Base-by-base conservation (phyloP, 2,329 filamentous ascomycete genomes). In the Pseudovirgaria hyperparasitica region DNA sequence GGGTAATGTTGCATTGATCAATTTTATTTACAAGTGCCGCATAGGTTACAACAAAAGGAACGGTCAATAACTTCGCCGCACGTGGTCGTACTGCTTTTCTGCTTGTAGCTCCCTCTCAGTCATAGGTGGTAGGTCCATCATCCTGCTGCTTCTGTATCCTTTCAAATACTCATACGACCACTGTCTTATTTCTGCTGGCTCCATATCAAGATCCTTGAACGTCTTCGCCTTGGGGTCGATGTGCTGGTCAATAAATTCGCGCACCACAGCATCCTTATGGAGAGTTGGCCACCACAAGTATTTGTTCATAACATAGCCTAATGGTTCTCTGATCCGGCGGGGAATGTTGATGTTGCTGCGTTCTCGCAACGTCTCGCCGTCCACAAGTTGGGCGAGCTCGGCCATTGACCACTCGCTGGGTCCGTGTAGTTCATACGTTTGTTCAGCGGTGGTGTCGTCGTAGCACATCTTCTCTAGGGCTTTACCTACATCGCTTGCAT, bases 31-130 rank as follows among this genome's bases (percentile, higher is more conserved):
- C n/a, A n/a, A n/a, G n/a, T n/a, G n/a, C n/a, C n/a, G n/a, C n/a
- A n/a, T n/a, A n/a, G n/a, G n/a, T n/a, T n/a, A n/a, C n/a, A n/a
- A n/a, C n/a, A n/a, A n/a, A n/a, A n/a, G n/a, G n/a, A n/a, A n/a
- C n/a, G n/a, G n/a, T n/a, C n/a, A n/a, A 54, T 92, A 82, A 50
- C 84, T 63, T 35, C n/a, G n/a, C n/a, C n/a, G n/a, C n/a, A 98
- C 86, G 56, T 98, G 90, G 55, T 96, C 63, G 56, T 92, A 98
- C 67, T 94, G 90, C 71, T 77, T 90, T 60, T 96, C 86, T 57
- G 96, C 86, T 45, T 72, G 70, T 70, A 76, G 90, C 68, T 98
- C 90, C 57, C 79, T 81, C 63, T 94, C 87, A 18, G 87, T 94
- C 47, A 87, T 77, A 25, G 90, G 87, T 26, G 90, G 90, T 40